Percentiles rank a stretch among this genome's conserved stretches.
These are phyloP conservation scores for Bolboschoenus planiculmis DNA, from an alignment of 176 grass and related monocot genomes.

Conservation along the genomic window DNA sequence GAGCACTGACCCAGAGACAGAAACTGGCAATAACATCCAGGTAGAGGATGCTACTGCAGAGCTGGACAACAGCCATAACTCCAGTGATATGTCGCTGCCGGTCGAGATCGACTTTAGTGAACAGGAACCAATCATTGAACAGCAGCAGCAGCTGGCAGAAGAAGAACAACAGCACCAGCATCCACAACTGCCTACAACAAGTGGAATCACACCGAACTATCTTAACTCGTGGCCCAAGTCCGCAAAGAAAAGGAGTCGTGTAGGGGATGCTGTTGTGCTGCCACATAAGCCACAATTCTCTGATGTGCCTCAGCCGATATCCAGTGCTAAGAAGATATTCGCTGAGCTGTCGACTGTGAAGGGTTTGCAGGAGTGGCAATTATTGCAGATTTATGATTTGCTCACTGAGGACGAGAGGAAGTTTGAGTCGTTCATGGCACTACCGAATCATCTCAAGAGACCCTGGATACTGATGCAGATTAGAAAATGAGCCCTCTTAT, in stretches of 20 bases:
- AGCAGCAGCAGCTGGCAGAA: not conserved
- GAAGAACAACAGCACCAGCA: not conserved
- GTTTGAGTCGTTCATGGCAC: not conserved
- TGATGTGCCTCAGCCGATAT: not conserved
- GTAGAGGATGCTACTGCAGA: not conserved
- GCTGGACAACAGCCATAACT: not conserved
- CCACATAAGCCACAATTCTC: not conserved
- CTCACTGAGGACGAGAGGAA: not conserved
- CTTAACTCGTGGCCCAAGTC: not conserved
- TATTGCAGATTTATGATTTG: slow-evolving; percentile 3
- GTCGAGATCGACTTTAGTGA: not conserved
- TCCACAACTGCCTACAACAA: not conserved
- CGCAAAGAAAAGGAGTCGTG: not conserved
- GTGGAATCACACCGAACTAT: not conserved
- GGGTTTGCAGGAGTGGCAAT: not conserved
- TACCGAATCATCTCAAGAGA: slow-evolving; percentile 1
- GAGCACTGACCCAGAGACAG: not conserved
- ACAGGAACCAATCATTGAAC: not conserved
- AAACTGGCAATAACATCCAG: not conserved
- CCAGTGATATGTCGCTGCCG: not conserved
- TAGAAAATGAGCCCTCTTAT: not conserved
- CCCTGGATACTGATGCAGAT: slow-evolving; percentile 7
- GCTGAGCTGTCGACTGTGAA: not conserved
- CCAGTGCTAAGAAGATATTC: not conserved
- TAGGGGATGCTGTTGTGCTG: not conserved